Conservation (phyloP, 2,329 filamentous ascomycete genomes). For the Colletotrichum sansevieriae region DNA sequence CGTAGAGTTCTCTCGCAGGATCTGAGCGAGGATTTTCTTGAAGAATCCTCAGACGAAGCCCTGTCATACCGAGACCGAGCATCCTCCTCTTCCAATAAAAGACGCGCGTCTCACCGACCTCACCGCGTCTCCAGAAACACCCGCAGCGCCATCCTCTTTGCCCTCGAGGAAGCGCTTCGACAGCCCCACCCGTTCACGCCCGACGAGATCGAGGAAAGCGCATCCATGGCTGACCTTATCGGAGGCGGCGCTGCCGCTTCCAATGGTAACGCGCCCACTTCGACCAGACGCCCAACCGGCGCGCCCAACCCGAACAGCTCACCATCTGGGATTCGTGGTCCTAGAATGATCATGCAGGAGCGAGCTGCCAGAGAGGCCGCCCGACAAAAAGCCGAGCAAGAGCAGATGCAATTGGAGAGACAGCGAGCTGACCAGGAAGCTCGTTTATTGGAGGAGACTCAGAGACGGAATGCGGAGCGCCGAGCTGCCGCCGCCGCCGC, state of each 20-base stretch:
- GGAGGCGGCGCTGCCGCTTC: conserved; percentile 67
- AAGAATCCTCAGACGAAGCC: conserved; percentile 52
- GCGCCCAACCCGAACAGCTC: conserved; percentile 66
- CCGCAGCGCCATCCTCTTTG: conserved; percentile 90
- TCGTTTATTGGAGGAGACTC: conserved; percentile 66
- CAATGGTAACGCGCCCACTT: conserved; percentile 64
- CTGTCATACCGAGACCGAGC: conserved; percentile 43
- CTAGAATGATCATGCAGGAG: conserved; percentile 92
- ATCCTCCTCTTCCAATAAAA: conserved; percentile 49
- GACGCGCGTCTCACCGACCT: conserved; percentile 56
- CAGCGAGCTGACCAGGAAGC: conserved; percentile 71
- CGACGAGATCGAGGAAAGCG: conserved; percentile 88
- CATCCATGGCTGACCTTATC: conserved; percentile 88
- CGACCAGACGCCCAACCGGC: conserved; percentile 59
- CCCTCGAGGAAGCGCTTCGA: conserved; percentile 90
- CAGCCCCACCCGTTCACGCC: conserved; percentile 85
- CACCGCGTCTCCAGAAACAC: conserved; percentile 84
- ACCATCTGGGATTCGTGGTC: conserved; percentile 80
- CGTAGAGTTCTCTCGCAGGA: conserved; percentile 61
- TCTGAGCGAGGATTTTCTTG: conserved; percentile 60
- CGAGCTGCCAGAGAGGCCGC: conserved; percentile 82
- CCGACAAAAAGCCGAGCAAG: conserved; percentile 75
- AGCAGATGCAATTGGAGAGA: conserved; percentile 69
- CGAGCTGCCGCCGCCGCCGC: conserved; percentile 69
- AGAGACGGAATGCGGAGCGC: conserved; percentile 71